A percentile compares a stretch with the other conserved stretches of the same genome.
Conservation (phyloP, 345 rosid genomes). For the Citrus sp. region DNA sequence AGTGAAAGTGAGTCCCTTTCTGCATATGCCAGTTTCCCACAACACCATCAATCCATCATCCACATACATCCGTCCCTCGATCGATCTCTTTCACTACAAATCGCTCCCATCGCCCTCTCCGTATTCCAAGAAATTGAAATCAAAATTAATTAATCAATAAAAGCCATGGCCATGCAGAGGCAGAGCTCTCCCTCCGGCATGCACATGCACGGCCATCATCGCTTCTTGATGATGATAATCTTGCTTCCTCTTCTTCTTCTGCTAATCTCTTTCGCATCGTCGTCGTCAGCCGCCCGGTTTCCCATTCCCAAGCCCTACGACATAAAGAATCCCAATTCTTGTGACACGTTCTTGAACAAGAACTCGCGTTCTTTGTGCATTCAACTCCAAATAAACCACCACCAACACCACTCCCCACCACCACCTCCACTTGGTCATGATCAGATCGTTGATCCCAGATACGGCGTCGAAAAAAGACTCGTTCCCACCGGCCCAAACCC, state of each 20-base stretch:
- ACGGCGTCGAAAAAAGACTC: slow-evolving; percentile 59
- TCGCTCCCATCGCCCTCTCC: too few species aligned
- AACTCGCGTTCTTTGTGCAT: slow-evolving; percentile 35
- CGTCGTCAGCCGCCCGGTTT: slow-evolving; percentile 3
- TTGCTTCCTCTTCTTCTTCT: background rate
- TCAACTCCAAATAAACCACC: slow-evolving; percentile 35
- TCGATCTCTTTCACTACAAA: too few species aligned
- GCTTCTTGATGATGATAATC: background rate
- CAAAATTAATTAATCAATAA: too few species aligned
- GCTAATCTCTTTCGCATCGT: background rate
- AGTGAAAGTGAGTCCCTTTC: too few species aligned
- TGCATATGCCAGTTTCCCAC: too few species aligned
- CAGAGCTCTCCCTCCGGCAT: slow-evolving; percentile 3
- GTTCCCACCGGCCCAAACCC: slow-evolving; percentile 77
- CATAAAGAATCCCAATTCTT: slow-evolving; percentile 19
- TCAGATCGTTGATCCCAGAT: slow-evolving; percentile 46
- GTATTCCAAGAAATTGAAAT: too few species aligned
- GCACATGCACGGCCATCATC: background rate
- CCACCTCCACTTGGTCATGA: background rate
- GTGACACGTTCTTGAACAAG: slow-evolving; percentile 27
- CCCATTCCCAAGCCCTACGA: slow-evolving; percentile 6
- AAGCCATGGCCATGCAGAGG: background rate
- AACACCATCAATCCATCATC: too few species aligned
- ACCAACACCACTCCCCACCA: background rate
- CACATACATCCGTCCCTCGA: too few species aligned